phyloP scores from a whole-genome alignment of 345 rosid species.

The Anastatica hierochuntica region DNA sequence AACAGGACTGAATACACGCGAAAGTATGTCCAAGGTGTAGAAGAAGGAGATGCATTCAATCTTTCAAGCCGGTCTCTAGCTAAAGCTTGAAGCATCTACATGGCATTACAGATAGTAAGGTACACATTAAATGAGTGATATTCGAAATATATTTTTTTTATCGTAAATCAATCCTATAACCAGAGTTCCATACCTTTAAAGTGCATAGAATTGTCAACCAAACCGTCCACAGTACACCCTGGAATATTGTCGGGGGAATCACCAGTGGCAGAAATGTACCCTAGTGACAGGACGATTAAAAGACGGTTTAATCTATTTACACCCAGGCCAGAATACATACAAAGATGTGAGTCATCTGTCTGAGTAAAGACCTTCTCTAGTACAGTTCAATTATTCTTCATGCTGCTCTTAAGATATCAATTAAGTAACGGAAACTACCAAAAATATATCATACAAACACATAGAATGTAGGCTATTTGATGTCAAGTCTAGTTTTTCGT shows the following conservation, averaged over 20 bases:
- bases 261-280: constrained; percentile 88
- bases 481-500: constrained; percentile 1
- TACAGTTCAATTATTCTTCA: not conserved
- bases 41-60: constrained; percentile 92
- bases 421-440: constrained; percentile 3
- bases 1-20: constrained; percentile 77
- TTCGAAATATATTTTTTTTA: too few relatives aligned
- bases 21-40: constrained; percentile 75
- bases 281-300: constrained; percentile 27
- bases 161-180: too few relatives aligned
- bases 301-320: not conserved
- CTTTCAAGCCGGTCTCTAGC: constrained; percentile 95
- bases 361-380: constrained; percentile 4
- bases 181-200: constrained; percentile 94
- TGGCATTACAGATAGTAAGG: constrained; percentile 13
- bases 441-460: not conserved
- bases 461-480: not conserved
- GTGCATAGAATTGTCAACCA: constrained; percentile 85
- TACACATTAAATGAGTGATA: not conserved
- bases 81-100: constrained; percentile 97
- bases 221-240: constrained; percentile 73
- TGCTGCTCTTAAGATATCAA: not conserved
- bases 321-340: not conserved
- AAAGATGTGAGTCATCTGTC: constrained; percentile 1
- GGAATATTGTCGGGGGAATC: constrained; percentile 74